phyloP scores from a whole-genome alignment of 768 basidiomycete species.

The Phaeolepiota aurea region DNA sequence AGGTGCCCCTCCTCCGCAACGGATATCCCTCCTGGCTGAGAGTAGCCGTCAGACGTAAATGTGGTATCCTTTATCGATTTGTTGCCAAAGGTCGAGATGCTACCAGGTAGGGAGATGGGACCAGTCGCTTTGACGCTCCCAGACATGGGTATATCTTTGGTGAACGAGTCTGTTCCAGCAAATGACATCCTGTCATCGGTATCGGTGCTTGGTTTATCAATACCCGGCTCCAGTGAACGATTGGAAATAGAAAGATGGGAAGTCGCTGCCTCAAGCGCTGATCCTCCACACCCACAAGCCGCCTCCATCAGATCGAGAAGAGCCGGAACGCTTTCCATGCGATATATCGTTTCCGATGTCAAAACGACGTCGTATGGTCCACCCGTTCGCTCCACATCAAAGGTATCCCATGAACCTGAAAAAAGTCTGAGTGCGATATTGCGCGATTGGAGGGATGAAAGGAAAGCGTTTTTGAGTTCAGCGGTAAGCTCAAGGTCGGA shows the following conservation, averaged over 20 bases:
- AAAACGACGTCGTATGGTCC: constrained; percentile 63
- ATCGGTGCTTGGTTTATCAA: not conserved
- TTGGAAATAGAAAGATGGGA: not conserved
- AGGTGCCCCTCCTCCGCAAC: not conserved
- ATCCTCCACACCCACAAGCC: constrained; percentile 19
- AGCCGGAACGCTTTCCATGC: constrained; percentile 49
- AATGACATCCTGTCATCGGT: not conserved
- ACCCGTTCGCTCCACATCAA: constrained; percentile 24
- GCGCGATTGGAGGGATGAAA: constrained; percentile 40
- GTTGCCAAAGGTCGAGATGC: not conserved
- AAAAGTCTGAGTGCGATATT: constrained; percentile 66
- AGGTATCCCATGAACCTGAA: constrained; percentile 72
- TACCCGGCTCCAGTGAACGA: not conserved
- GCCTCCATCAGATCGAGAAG: constrained; percentile 46
- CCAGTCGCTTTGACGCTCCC: not conserved
- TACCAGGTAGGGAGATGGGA: not conserved
- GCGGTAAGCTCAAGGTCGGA: constrained; percentile 64
- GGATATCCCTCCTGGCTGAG: not conserved
- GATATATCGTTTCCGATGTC: constrained; percentile 92
- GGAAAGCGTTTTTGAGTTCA: constrained; percentile 58
- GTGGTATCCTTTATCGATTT: not conserved
- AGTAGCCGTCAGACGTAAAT: not conserved
- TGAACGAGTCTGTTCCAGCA: not conserved
- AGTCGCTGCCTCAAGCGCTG: not conserved
- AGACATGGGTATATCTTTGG: not conserved